Conservation (phyloP, 2,329 filamentous ascomycete genomes). For the Pyrenophora teres region DNA sequence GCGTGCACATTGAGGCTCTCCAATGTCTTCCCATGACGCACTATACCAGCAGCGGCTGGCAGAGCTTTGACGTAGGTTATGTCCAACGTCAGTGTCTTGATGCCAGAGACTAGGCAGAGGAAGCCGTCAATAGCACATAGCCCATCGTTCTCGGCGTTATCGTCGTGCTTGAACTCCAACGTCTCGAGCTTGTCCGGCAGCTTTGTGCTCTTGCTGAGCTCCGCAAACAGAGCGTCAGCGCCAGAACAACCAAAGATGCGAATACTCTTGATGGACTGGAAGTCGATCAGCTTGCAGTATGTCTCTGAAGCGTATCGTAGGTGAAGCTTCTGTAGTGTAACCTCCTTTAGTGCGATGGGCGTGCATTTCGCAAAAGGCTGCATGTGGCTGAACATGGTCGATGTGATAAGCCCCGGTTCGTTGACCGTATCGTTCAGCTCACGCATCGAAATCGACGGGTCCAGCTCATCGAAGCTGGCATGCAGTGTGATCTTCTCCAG, state of each 20-base stretch:
- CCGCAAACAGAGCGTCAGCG: constrained; percentile 53
- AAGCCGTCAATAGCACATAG: constrained; percentile 55
- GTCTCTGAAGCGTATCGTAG: constrained; percentile 55
- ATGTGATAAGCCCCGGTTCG: constrained; percentile 52
- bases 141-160: constrained; percentile 54
- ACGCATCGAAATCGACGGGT: constrained; percentile 41
- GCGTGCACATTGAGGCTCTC: constrained; percentile 53
- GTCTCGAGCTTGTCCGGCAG: constrained; percentile 53
- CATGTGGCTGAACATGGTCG: constrained; percentile 54
- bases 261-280: constrained; percentile 50
- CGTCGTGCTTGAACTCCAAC: constrained; percentile 54
- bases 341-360: constrained; percentile 51
- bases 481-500: constrained; percentile 56
- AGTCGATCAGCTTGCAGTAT: constrained; percentile 55
- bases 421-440: constrained; percentile 56
- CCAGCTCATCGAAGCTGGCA: constrained; percentile 51
- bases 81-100: constrained; percentile 53
- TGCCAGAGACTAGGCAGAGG: constrained; percentile 52
- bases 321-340: constrained; percentile 53
- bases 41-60: constrained; percentile 51
- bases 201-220: constrained; percentile 52
- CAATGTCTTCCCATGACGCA: constrained; percentile 53
- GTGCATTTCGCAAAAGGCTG: constrained; percentile 54
- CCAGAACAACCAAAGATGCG: constrained; percentile 53
- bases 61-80: constrained; percentile 49